Evolutionary conservation across 2,329 filamentous ascomycete genomes (phyloP), one percentile per base, ranked within the genome.

Genomic region (Ophiostoma australiae): DNA sequence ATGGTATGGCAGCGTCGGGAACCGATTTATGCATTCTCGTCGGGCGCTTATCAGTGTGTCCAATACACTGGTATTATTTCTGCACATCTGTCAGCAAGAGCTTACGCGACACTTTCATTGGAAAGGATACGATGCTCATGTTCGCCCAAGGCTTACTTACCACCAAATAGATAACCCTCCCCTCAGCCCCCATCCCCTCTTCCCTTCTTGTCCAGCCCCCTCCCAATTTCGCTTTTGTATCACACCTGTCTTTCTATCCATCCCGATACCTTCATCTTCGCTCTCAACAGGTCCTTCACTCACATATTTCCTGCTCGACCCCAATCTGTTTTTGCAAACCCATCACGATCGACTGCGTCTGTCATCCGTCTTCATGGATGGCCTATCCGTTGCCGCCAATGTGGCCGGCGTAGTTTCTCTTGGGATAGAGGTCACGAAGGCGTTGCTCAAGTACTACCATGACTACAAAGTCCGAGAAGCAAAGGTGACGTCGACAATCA

Each of bases 401-500:
- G 52, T 27, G 52, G 52, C 52, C 10, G 52, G 52, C 8, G 23
- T 58, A 3, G 52, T 58, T 8, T 58, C n/a, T 3, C 52, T 58
- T 4, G 52, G 52, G 11, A n/a, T 58, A 3, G 23, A 58, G 11
- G 52, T 31, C 52, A 58, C 52, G 11, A 58, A 58, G 13, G 52
- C 52, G 10, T 27, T 58, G 23, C 52, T 58, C 52, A 58, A 58
- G 23, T 58, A 58, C 52, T 58, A 31, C 52, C 27, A 58, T 23
- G 52, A 27, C n/a, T 58, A 58, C 52, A 58, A 58, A n/a, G 52
- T 5, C 23, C 23, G 52, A 58, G 52, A 58, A 58, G n/a, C 52
- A 58, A n/a, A 58, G 10, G n/a, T 58, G 10, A 8, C 10, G 8
- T 27, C n/a, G 10, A 58, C 52, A n/a, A 58, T 27, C 52, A 58